Conservation (phyloP, 306 rosid species). For the Cicer arietinum region DNA sequence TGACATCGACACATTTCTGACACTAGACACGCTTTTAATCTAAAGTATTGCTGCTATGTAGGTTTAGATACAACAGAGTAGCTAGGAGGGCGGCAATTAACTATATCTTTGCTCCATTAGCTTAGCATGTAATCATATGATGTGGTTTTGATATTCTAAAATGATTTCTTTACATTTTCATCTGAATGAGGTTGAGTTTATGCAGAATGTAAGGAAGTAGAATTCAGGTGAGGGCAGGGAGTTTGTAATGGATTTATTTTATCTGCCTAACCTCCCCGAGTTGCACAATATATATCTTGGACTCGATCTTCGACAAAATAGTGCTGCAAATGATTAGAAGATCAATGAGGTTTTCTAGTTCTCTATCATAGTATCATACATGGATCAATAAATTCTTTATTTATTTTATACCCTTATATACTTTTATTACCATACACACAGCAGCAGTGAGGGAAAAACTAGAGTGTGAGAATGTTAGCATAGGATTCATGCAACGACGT, state of each 20-base stretch:
- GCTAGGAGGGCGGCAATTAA: too few relatives aligned
- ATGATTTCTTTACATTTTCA: conserved; percentile 8
- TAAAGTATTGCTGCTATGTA: neutral
- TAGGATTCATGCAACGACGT: conserved; percentile 33
- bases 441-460: neutral
- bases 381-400: conserved; percentile 7
- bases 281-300: neutral
- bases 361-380: too few relatives aligned
- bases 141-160: neutral
- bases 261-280: neutral
- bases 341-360: neutral
- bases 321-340: neutral
- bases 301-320: neutral
- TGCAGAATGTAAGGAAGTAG: neutral
- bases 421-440: neutral
- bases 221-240: neutral
- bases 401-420: neutral
- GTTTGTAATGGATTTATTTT: neutral
- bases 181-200: neutral
- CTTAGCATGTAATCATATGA: neutral
- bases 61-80: neutral
- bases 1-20: too few relatives aligned
- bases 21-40: too few relatives aligned
- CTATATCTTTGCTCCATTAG: neutral
- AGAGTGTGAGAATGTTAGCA: conserved; percentile 14